Evolutionary conservation across 2,329 filamentous ascomycete genomes (phyloP).

Genomic region (Neopestalotiopsis sp.): DNA sequence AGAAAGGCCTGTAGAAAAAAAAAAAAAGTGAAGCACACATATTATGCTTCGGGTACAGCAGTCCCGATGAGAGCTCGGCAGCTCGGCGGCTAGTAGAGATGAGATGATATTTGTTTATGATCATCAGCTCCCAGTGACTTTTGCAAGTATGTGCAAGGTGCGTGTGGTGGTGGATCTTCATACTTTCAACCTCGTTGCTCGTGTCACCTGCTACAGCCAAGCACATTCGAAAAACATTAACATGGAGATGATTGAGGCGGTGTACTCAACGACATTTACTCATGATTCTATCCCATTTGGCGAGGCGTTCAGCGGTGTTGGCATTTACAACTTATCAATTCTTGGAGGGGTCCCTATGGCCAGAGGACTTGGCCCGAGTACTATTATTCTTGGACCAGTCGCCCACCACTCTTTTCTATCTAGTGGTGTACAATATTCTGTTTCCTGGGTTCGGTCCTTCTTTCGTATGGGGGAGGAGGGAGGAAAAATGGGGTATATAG

Average conservation of each 20-base stretch:
- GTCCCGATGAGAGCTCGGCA: neutral
- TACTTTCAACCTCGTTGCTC: neutral
- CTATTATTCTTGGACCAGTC: neutral
- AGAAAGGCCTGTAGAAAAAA: conserved; percentile 54
- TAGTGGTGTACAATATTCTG: neutral
- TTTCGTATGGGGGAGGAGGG: neutral
- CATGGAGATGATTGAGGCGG: conserved; percentile 7
- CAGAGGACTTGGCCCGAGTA: neutral
- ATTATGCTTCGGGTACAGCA: no score
- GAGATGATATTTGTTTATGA: neutral
- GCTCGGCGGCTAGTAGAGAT: neutral
- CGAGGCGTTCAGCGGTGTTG: conserved; percentile 19
- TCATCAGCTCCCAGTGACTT: neutral
- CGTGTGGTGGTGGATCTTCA: neutral
- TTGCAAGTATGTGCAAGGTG: neutral
- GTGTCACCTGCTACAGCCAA: neutral
- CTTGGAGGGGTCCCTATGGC: neutral
- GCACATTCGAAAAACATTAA: neutral
- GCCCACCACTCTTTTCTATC: neutral
- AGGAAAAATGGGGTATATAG: neutral
- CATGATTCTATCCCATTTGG: conserved; percentile 2
- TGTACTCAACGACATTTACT: conserved; percentile 23
- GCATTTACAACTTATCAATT: conserved; percentile 7
- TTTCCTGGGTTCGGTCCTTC: no score
- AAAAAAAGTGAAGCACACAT: neutral